phyloP scores from a whole-genome alignment of 352 stramenopile species.

The Phytophthora multivora region DNA sequence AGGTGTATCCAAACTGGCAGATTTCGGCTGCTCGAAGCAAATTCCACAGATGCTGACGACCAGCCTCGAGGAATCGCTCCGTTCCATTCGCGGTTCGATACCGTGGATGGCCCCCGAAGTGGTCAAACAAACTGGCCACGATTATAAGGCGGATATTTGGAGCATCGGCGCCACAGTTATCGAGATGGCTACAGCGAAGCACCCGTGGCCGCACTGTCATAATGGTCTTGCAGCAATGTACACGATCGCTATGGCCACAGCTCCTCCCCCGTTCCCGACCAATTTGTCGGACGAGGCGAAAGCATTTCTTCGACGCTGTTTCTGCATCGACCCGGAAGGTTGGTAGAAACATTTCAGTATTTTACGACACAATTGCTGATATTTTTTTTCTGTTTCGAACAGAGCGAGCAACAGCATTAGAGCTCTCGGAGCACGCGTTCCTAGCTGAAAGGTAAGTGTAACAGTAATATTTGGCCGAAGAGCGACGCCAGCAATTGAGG shows the following conservation, averaged over 20 bases:
- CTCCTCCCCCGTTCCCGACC: conserved; percentile 56
- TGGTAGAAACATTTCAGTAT: not conserved
- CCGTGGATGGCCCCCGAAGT: conserved; percentile 87
- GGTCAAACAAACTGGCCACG: conserved; percentile 75
- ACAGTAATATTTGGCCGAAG: conserved; percentile 15
- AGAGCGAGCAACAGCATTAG: conserved; percentile 72
- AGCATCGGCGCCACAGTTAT: conserved; percentile 81
- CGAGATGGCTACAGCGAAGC: conserved; percentile 80
- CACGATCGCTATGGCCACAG: conserved; percentile 61
- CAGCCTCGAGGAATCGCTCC: conserved; percentile 82
- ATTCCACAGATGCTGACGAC: conserved; percentile 79
- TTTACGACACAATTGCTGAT: not conserved
- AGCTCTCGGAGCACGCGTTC: conserved; percentile 65
- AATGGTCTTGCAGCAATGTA: conserved; percentile 75
- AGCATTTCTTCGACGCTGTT: conserved; percentile 67
- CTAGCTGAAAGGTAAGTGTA: conserved; percentile 43
- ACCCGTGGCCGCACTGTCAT: conserved; percentile 67
- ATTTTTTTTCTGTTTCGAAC: conserved; percentile 1
- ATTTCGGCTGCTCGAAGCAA: conserved; percentile 92
- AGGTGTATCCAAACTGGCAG: conserved; percentile 86
- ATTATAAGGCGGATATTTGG: conserved; percentile 83
- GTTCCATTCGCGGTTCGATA: conserved; percentile 84
- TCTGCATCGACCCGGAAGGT: conserved; percentile 78
- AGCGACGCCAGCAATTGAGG: not conserved
- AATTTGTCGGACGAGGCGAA: conserved; percentile 54